phyloP scores from a whole-genome alignment of 148 eudicot species.

The Vaccinium vitisidaea region DNA sequence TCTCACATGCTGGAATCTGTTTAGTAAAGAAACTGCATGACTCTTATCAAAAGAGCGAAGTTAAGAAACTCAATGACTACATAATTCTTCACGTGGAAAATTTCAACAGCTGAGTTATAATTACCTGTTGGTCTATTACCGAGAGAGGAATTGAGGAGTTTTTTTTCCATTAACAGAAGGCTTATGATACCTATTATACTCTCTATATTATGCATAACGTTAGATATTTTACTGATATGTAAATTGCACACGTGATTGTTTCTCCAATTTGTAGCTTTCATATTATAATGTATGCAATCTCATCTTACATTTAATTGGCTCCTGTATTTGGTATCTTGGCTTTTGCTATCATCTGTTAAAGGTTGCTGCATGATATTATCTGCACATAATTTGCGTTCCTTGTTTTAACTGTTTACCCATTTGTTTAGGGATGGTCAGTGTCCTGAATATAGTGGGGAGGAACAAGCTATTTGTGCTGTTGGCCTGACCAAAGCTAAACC shows the following conservation, averaged over 20 bases:
- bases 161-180: neutral
- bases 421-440: conserved; percentile 91
- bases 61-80: neutral
- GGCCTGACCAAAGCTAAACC: conserved; percentile 83
- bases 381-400: conserved; percentile 9
- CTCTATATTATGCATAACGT: neutral
- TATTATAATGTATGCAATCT: neutral
- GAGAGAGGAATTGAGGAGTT: neutral
- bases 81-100: neutral
- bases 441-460: conserved; percentile 94
- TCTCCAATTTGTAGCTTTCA: neutral
- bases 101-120: neutral
- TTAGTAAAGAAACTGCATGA: neutral
- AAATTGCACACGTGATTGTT: neutral
- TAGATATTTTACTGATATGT: neutral
- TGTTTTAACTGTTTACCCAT: conserved; percentile 11
- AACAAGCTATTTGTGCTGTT: conserved; percentile 97
- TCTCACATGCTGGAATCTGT: neutral
- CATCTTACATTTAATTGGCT: neutral
- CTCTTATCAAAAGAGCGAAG: neutral
- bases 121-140: neutral
- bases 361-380: conserved; percentile 13
- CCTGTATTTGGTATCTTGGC: neutral
- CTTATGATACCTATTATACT: neutral
- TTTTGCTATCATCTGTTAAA: neutral